Evolutionary conservation across 2,329 filamentous ascomycete species (phyloP).

Genomic region (Penicillium rolfsii): DNA sequence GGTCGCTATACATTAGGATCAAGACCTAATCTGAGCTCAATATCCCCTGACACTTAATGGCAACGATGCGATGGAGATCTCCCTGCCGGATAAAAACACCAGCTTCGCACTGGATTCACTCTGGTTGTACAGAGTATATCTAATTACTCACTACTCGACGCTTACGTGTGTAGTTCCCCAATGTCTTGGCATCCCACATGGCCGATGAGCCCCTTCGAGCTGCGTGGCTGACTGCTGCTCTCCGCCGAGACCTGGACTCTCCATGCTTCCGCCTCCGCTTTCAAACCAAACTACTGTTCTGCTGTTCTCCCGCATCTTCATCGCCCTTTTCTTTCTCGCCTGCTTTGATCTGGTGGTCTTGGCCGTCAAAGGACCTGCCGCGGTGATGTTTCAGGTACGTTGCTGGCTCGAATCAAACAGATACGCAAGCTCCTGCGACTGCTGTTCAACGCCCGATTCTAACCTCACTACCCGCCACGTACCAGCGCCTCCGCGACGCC

Average conservation of each 20-base stretch:
- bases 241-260: conserved; percentile 3
- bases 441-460: neutral
- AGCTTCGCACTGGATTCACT: neutral
- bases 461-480: neutral
- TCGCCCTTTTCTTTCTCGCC: conserved; percentile 12
- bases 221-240: neutral
- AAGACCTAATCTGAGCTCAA: too few species aligned
- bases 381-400: conserved; percentile 34
- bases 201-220: neutral
- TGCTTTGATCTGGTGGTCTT: conserved; percentile 22
- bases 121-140: too few species aligned
- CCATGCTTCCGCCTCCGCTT: conserved; percentile 23
- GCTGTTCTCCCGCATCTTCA: conserved; percentile 13
- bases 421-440: conserved; percentile 3
- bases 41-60: too few species aligned
- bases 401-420: neutral
- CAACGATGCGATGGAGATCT: too few species aligned
- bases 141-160: neutral
- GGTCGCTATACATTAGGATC: too few species aligned
- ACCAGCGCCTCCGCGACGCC: conserved; percentile 76
- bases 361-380: conserved; percentile 26
- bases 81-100: neutral
- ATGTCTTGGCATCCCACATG: conserved; percentile 9
- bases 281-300: conserved; percentile 8
- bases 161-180: conserved; percentile 2